Conservation (phyloP, 495 filamentous ascomycete species). For the Tuber microsphaerosporum region DNA sequence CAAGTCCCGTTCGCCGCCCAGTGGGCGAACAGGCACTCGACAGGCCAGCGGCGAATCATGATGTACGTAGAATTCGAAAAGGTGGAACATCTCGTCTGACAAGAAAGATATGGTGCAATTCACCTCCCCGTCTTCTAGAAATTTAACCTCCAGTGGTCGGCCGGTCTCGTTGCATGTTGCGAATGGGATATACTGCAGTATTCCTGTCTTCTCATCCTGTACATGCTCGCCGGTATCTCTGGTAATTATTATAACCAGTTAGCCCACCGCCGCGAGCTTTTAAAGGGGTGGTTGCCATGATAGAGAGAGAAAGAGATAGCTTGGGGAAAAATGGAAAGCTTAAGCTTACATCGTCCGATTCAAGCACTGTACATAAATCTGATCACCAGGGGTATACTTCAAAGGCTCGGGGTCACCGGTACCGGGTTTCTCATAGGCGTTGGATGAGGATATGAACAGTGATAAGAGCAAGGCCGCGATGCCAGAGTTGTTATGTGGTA, state of each 20-base stretch:
- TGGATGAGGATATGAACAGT: not conserved
- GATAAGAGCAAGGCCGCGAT: not conserved
- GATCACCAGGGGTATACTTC: slow-evolving; percentile 24
- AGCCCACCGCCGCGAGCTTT: slow-evolving; percentile 4
- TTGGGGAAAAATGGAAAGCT: slow-evolving; percentile 2
- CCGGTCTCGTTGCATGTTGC: slow-evolving; percentile 84
- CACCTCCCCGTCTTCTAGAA: slow-evolving; percentile 67
- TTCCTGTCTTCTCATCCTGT: slow-evolving; percentile 60
- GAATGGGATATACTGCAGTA: slow-evolving; percentile 92
- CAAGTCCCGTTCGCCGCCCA: slow-evolving; percentile 38
- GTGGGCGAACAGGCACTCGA: slow-evolving; percentile 74
- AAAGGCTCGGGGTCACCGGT: not conserved
- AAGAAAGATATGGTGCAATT: slow-evolving; percentile 87
- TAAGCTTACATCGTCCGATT: slow-evolving; percentile 51
- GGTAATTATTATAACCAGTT: not conserved
- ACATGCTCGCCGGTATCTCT: slow-evolving; percentile 70
- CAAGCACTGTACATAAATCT: slow-evolving; percentile 45
- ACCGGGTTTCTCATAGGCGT: slow-evolving; percentile 8
- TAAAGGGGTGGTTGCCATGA: not conserved
- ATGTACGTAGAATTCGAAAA: slow-evolving; percentile 98
- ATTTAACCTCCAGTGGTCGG: slow-evolving; percentile 71
- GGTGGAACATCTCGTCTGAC: slow-evolving; percentile 85
- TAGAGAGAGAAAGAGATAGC: slow-evolving; percentile 1
- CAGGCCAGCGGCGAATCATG: slow-evolving; percentile 89
- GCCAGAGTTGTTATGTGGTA: not conserved